Evolutionary conservation across 371 early-diverging fungal species (phyloP), one percentile per base, ranked within the genome.

Genomic region (Mucor circinelloides): DNA sequence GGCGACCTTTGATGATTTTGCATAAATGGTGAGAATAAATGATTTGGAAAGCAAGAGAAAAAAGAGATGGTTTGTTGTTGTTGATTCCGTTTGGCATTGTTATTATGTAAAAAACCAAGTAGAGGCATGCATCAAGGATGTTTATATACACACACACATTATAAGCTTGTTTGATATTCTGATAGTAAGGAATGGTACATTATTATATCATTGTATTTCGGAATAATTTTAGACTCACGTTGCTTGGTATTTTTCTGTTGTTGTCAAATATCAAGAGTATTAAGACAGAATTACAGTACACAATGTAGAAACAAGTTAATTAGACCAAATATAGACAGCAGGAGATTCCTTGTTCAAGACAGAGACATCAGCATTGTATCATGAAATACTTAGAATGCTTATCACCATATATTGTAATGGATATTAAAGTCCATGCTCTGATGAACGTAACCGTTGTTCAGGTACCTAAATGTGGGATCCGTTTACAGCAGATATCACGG

Each of bases 101-200:
- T 44, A n/a, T n/a, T 44, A 52, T 36, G 34, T 13, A 40, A 38
- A 54, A 28, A 36, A 23, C 36, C 34, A 38, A 64, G 19, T 40
- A 27, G 44, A 42, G 55, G 57, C 42, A 56, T 56, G 64, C 56
- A 55, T 56, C 2, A 56, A 55, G 55, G 50, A 54, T 63, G 36
- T 64, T 64, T 52, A 50, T 66, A 27, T 27, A 61, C 19, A 42
- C 44, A 50, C 10, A 25, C 13, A 50, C 50, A 50, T 50, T 10
- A 25, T 23, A 50, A 23, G 25, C 34, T 50, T 44, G 28, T 60
- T n/a, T 44, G 54, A 36, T 55, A 44, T 46, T 17, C 48, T 63
- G 25, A 38, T 36, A 21, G n/a, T 36, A 28, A 64, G 64, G 64
- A 64, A 57, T 61, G 54, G 34, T 44, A 32, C 44, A 65, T 50